phyloP scores from a whole-genome alignment of 768 basidiomycete genomes.

The Lentinula sp. region DNA sequence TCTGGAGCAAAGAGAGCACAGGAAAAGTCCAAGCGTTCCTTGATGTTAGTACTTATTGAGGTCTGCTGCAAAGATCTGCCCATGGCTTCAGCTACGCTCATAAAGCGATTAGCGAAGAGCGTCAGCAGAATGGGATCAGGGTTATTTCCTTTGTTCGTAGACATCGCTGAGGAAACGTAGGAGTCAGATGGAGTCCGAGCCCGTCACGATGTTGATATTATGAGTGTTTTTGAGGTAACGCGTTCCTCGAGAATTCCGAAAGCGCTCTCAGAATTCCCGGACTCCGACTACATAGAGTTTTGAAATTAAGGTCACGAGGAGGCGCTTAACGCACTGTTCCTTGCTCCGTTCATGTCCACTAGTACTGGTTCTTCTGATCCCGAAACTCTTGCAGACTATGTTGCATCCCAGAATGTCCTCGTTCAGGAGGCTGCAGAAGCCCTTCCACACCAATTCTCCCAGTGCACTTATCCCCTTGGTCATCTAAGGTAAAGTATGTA shows the following conservation, averaged over 20 bases:
- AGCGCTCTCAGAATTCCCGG: no score
- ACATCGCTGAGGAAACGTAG: background rate
- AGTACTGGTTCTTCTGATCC: background rate
- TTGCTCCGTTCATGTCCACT: background rate
- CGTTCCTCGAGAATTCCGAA: background rate
- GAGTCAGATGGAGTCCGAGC: background rate
- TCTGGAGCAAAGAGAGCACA: slow-evolving; percentile 95
- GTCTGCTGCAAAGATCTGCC: slow-evolving; percentile 87
- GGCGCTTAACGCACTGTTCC: slow-evolving; percentile 19
- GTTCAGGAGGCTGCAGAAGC: slow-evolving; percentile 51
- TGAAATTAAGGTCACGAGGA: no score
- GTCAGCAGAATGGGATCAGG: slow-evolving; percentile 87
- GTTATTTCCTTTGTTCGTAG: slow-evolving; percentile 20
- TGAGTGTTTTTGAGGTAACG: slow-evolving; percentile 11
- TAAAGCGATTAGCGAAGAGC: slow-evolving; percentile 93
- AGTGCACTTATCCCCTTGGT: slow-evolving; percentile 59
- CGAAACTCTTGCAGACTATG: slow-evolving; percentile 35
- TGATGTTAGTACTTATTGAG: slow-evolving; percentile 91
- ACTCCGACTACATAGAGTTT: no score
- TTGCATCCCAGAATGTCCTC: slow-evolving; percentile 43
- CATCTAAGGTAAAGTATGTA: slow-evolving; percentile 35
- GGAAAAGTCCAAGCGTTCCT: slow-evolving; percentile 91
- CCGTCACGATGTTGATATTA: background rate
- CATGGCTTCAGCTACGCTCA: slow-evolving; percentile 97
- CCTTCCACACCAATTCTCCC: slow-evolving; percentile 58